Percentiles rank a stretch among this genome's conserved stretches.
Evolutionary conservation across 306 rosid species (phyloP).

Genomic region (Pachyrhizus erosus): DNA sequence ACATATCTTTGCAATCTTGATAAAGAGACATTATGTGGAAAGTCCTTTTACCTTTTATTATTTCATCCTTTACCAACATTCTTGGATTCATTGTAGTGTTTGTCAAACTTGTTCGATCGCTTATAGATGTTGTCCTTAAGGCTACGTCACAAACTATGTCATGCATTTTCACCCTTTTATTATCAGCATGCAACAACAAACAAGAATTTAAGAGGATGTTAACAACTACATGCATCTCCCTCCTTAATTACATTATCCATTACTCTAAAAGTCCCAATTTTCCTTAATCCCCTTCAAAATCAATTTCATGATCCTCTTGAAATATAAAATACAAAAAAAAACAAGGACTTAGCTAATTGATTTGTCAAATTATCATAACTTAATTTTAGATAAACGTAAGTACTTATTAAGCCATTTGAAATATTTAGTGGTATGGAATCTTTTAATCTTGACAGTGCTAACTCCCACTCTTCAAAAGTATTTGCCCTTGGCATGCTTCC

Average conservation of each 20-base stretch:
- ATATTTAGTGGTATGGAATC: not conserved
- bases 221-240: not conserved
- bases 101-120: no score
- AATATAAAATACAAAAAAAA: slow-evolving; percentile 39
- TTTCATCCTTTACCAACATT: no score
- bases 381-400: slow-evolving; percentile 3
- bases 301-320: slow-evolving; percentile 31
- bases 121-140: slow-evolving; percentile 7
- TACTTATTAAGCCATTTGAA: not conserved
- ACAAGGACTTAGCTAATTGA: not conserved
- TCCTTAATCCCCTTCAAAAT: slow-evolving; percentile 3
- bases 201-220: slow-evolving; percentile 10
- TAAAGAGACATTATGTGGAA: not conserved
- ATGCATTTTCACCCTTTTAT: slow-evolving; percentile 27
- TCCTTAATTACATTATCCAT: not conserved
- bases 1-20: not conserved
- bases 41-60: no score
- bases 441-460: not conserved
- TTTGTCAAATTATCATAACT: slow-evolving; percentile 8
- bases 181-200: not conserved
- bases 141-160: slow-evolving; percentile 34
- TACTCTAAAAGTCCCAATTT: not conserved
- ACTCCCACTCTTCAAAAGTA: not conserved
- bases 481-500: slow-evolving; percentile 11
- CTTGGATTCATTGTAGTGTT: no score